phyloP scores from a whole-genome alignment of 257 asterid species.

The Solanum megistacrolobum region DNA sequence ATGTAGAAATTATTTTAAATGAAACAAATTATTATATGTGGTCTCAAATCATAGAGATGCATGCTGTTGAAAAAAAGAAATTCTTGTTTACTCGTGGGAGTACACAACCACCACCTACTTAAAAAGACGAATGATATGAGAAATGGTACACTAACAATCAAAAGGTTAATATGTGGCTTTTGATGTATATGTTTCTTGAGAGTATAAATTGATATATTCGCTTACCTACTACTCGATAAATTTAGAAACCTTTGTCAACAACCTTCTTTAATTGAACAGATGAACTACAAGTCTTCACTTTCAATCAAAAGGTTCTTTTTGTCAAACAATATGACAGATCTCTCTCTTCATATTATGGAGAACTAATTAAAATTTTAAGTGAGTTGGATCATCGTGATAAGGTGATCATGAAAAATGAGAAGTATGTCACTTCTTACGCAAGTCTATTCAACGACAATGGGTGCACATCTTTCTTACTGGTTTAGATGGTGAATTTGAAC shows the following conservation, averaged over 20 bases:
- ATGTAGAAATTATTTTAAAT: too few species aligned
- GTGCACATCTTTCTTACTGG: background rate
- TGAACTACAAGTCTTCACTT: background rate
- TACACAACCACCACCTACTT: background rate
- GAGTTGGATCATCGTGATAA: slow-evolving; percentile 4
- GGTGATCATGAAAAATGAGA: background rate
- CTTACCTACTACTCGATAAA: background rate
- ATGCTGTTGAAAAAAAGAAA: background rate
- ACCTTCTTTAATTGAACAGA: background rate
- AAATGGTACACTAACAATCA: background rate
- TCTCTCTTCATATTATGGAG: background rate
- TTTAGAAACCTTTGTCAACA: background rate
- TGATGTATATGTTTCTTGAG: too few species aligned
- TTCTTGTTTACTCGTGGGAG: background rate
- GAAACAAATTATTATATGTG: too few species aligned
- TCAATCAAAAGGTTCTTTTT: background rate
- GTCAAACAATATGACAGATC: background rate
- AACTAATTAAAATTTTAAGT: background rate
- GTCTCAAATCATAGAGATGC: too few species aligned
- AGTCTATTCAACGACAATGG: background rate
- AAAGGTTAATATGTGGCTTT: too few species aligned
- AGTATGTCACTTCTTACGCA: background rate
- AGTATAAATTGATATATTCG: background rate
- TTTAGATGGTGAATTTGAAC: background rate
- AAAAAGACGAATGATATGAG: background rate